A percentile compares a stretch with the other conserved stretches of the same genome.
Evolutionary conservation across 192 early-diverging fungal genomes (phyloP).

Genomic region (Rhizophagus sp.): DNA sequence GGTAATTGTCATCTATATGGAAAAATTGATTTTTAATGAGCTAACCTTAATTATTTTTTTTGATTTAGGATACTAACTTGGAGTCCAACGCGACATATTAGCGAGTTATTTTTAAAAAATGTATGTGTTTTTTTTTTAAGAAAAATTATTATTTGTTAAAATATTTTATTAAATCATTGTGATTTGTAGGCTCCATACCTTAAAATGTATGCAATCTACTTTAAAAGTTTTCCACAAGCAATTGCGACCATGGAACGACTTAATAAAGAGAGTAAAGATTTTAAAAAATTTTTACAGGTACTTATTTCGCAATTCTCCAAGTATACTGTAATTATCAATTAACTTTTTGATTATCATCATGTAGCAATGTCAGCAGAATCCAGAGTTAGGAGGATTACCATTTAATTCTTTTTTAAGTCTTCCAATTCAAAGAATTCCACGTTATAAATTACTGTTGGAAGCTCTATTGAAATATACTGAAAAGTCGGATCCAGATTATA

Average conservation of each 20-base stretch:
- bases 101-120: conserved; percentile 26
- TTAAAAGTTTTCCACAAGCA: conserved; percentile 82
- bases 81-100: conserved; percentile 17
- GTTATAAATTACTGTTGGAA: conserved; percentile 81
- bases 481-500: conserved; percentile 70
- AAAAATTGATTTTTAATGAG: too few relatives aligned
- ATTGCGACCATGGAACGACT: conserved; percentile 29
- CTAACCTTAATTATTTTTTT: neutral
- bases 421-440: conserved; percentile 88
- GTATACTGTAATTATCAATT: neutral
- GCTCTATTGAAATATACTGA: conserved; percentile 73
- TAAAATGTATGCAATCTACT: conserved; percentile 83
- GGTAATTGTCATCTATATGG: conserved; percentile 1
- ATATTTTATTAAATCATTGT: neutral
- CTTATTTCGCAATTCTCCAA: neutral
- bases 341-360: neutral
- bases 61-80: neutral
- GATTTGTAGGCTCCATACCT: conserved; percentile 55
- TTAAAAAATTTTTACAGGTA: conserved; percentile 33
- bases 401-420: conserved; percentile 82
- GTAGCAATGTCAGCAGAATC: conserved; percentile 24
- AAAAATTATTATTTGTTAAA: neutral
- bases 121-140: conserved; percentile 5
- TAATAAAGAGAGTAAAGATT: conserved; percentile 30
- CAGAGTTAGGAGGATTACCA: conserved; percentile 13